Conservation (phyloP, 2,329 filamentous ascomycete genomes). For the Fusarium caatingaense region DNA sequence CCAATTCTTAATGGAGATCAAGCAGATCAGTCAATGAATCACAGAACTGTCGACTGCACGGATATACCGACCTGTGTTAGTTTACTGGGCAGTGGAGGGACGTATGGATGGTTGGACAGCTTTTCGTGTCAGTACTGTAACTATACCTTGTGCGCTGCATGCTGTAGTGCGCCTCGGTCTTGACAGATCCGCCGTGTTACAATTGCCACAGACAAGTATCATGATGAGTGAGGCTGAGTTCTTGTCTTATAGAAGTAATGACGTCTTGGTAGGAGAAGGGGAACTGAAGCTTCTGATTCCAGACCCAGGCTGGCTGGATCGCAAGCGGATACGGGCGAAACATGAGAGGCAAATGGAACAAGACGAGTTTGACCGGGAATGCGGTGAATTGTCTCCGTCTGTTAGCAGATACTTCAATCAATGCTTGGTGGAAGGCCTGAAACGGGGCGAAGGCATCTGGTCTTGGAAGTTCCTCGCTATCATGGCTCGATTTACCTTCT, state of each 20-base stretch:
- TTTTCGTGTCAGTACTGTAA: background rate
- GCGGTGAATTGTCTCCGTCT: conserved; percentile 25
- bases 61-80: background rate
- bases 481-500: conserved; percentile 19
- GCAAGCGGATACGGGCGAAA: conserved; percentile 29
- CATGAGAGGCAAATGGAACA: conserved; percentile 35
- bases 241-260: conserved; percentile 27
- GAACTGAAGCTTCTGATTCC: conserved; percentile 21
- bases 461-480: conserved; percentile 21
- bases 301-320: conserved; percentile 18
- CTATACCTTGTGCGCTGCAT: background rate
- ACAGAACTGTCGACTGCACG: background rate
- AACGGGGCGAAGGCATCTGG: background rate
- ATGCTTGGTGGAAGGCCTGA: background rate
- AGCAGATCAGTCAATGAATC: background rate
- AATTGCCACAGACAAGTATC: background rate
- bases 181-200: conserved; percentile 8
- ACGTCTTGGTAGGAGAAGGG: conserved; percentile 21
- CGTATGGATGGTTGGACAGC: background rate
- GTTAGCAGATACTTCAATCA: conserved; percentile 36
- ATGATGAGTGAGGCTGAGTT: conserved; percentile 2
- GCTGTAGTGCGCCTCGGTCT: background rate
- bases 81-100: too few species aligned
- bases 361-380: conserved; percentile 38
- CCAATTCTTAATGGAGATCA: background rate